Evolutionary conservation across 2,329 filamentous ascomycete species (phyloP).

Genomic region (Colletotrichum chlorophyti): DNA sequence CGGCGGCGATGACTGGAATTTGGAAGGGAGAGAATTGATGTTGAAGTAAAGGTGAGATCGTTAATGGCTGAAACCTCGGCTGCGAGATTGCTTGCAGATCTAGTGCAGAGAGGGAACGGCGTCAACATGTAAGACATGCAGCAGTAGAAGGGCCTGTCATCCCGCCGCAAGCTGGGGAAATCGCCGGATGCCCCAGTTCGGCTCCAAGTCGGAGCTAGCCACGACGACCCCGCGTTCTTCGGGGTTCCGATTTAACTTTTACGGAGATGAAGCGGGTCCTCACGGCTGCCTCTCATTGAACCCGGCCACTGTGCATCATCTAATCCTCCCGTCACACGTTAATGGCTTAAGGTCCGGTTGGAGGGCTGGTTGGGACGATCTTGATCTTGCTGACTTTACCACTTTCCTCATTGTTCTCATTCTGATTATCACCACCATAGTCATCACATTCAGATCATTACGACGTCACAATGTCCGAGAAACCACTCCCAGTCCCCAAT

Average conservation of each 20-base stretch:
- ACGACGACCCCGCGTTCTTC: slow-evolving; percentile 6
- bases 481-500: slow-evolving; percentile 10
- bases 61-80: neutral
- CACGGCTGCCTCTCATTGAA: neutral
- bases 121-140: too few species aligned
- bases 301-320: slow-evolving; percentile 3
- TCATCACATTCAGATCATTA: neutral
- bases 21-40: neutral
- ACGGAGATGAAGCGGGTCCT: too few species aligned
- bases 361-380: too few species aligned
- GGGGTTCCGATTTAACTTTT: neutral
- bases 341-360: too few species aligned
- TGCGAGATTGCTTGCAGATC: neutral
- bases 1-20: too few species aligned
- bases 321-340: neutral
- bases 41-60: neutral
- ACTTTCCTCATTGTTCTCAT: neutral
- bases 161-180: too few species aligned
- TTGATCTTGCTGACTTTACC: neutral
- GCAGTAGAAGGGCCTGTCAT: too few species aligned
- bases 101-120: too few species aligned
- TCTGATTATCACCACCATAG: neutral
- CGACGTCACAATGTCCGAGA: neutral
- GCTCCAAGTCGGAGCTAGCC: slow-evolving; percentile 16
- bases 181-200: too few species aligned